Evolutionary conservation across 192 early-diverging fungal genomes (phyloP), one percentile per base, ranked within the genome.

Genomic region (Chytriomyces hyalinus): DNA sequence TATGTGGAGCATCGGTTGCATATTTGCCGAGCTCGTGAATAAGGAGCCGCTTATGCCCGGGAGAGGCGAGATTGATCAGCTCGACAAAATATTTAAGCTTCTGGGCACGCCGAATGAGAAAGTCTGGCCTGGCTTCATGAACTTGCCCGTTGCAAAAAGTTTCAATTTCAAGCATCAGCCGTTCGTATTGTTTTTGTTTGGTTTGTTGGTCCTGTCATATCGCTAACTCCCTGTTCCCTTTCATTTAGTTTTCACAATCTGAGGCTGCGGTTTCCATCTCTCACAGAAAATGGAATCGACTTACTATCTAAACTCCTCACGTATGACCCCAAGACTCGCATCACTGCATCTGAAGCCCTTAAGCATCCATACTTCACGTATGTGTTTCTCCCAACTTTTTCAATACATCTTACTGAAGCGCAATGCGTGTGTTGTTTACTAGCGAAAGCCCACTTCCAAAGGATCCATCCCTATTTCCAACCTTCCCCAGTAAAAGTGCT

Each of bases 1-100:
- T 70, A 93, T 96, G 82, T 96, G 95, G 94, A 92, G 92, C 10
- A 89, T 97, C 43, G 97, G 97, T 4, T 99, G 97, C 78, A 99
- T 99, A 36, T 96, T 99, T 89, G 97, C 89, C 17, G 97, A 99
- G 80, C 79, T 99, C 53, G 84, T 96, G 11, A 91, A 92, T 65
- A 92, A 93, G 50, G 87, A 92, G 74, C 95, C 97, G 13, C 75
- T 97, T 49, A 77, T 96, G 15, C 91, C 90, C 49, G 97, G 95
- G 1, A 91, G 91, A 62, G 94, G 94, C 70, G 95, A 99, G 78
- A 91, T 94, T 80, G 94, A 93, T 76, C 98, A 99, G 74, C 82
- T 98, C 13, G 63, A 79, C 83, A 64, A 92, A 91, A 96, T 97
- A 20, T 97, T 98, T 78, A 90, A 92, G 61, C 79, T 96, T 13